Evolutionary conservation across 116 monocot species (phyloP), one percentile per base, ranked within the genome.

Genomic region (Phalaenopsis hybrid): DNA sequence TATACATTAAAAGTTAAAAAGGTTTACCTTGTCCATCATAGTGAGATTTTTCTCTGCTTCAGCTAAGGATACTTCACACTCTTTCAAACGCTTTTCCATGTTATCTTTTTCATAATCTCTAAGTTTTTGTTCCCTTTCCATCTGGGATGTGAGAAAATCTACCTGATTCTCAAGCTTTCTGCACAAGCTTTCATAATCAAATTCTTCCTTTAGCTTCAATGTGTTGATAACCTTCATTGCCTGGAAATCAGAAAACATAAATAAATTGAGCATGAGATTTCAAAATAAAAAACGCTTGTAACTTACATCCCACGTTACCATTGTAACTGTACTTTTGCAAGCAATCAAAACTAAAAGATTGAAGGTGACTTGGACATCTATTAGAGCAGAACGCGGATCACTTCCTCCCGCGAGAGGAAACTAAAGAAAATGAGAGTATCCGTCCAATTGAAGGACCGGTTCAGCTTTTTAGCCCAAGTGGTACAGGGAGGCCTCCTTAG

Each of bases 171-270:
- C 89, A 73, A 95, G 91, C 80, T 85, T 91, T 67, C 91, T 85
- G 45, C 88, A 92, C 6, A 87, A 83, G 72, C 85, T 91, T 75
- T 92, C 90, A 86, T 95, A 95, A 86, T 95, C 95, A 80, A 92
- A 85, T 88, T 95, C 95, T 69, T 92, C 95, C 84, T 87, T 95
- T 55, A 91, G 58, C 84, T 92, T 95, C 4, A 95, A 81, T 79
- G 78, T 86, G 79, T 95, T 95, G 51, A 90, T 85, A 23, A 95
- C 84, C 88, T 91, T 95, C 95, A 95, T 95, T 58, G 95, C 95
- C 95, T 92, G 85, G 18, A 78, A 68, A 76, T 50, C 28, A 80
- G 12, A 76, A 31, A 76, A n/a, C 57, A 16, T 82, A 63, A 75
- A 16, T 45, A 46, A 46, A 33, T 55, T 75, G 33, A 45, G 75